Evolutionary conservation across 345 rosid species (phyloP), one percentile per base, ranked within the genome.

Genomic region (Turnera subulata): DNA sequence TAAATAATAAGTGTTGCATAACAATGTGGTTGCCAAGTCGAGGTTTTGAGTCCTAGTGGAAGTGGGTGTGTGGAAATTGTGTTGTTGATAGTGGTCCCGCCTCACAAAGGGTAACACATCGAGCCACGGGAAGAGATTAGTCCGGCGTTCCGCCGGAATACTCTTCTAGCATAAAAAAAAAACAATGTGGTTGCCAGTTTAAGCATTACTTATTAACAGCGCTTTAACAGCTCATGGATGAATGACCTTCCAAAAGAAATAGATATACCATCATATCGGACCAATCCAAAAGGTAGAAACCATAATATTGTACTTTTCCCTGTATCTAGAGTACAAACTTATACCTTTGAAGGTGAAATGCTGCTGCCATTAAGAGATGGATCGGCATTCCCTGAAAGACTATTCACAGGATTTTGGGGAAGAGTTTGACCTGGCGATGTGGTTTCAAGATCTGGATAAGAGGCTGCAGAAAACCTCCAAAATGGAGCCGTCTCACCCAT

Each of bases 401-500:
- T 40, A 15, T 22, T 50, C 12, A 2, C 44, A 25, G 44, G 21
- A 56, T 42, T 65, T 39, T n/a, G 26, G 20, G 20, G 14, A 71
- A 58, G 59, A 56, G 19, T 57, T 38, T 55, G 61, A 39, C 58
- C 37, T 59, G 74, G 32, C 26, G 71, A 55, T 52, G 40, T 44
- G 12, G 48, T 65, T 17, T 79, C 76, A 42, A 73, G 79, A 51
- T 80, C 80, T 44, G 89, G 82, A 77, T 80, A 83, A 44, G 96
- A 82, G 19, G 82, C 77, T 6, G 88, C 84, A 39, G 79, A 81
- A 76, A 88, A 88, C 47, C 78, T 82, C 96, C 96, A 84, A 77
- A 81, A 82, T 1, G 92, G 84, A 73, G 89, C 92, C 4, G 82
- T 81, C 63, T 84, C 83, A 16, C 96, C 92, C 89, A 88, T 74